phyloP scores from a whole-genome alignment of 192 early-diverging fungal genomes.

The Backusella morwellensis region DNA sequence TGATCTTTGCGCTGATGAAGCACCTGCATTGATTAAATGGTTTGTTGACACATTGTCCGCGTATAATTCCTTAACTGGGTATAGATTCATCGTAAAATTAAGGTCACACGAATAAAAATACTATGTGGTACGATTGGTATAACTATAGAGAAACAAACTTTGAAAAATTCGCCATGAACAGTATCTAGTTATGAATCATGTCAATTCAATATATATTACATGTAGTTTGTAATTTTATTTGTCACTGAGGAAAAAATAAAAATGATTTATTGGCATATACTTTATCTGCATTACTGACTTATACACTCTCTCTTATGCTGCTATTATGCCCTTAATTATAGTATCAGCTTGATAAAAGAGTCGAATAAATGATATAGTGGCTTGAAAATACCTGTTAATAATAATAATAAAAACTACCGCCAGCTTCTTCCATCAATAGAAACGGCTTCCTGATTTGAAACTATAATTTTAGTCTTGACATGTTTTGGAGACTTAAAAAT shows the following conservation, averaged over 20 bases:
- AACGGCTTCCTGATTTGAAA: neutral
- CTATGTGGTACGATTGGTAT: neutral
- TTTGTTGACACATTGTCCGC: neutral
- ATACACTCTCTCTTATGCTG: too few species aligned
- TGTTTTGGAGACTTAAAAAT: neutral
- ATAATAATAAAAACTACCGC: neutral
- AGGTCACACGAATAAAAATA: neutral
- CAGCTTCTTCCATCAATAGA: neutral
- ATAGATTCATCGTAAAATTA: neutral
- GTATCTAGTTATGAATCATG: neutral
- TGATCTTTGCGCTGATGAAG: neutral
- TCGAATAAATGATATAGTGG: neutral
- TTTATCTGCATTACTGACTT: too few species aligned
- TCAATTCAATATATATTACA: neutral
- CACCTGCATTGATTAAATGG: neutral
- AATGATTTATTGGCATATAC: too few species aligned
- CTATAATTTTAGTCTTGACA: neutral
- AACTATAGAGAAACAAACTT: neutral
- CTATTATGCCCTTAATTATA: neutral
- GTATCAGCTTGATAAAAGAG: neutral
- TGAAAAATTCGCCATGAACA: neutral
- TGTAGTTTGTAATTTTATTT: too few species aligned
- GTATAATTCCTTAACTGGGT: neutral
- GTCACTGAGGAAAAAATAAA: too few species aligned
- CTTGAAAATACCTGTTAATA: neutral